These are phyloP conservation scores for Protomyces pachydermus DNA, from an alignment of 1,139 yeast species.

Conservation along the genomic window DNA sequence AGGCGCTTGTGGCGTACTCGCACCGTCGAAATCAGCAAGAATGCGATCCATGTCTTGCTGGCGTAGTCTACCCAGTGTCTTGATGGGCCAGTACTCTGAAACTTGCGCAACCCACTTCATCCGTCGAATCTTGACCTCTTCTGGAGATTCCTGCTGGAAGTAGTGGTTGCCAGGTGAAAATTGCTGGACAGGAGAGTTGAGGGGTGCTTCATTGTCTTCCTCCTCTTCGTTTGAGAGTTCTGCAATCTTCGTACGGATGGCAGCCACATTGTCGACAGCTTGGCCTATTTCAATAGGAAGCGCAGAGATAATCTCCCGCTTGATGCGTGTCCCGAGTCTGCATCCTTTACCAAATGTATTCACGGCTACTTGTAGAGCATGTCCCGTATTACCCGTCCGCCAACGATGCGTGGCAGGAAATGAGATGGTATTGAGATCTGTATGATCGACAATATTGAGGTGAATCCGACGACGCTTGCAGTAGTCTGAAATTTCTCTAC, in stretches of 20 bases:
- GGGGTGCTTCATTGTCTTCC: slow-evolving; percentile 10
- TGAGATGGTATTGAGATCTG: slow-evolving; percentile 69
- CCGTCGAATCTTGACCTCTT: slow-evolving; percentile 54
- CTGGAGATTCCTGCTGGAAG: slow-evolving; percentile 46
- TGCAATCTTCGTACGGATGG: slow-evolving; percentile 65
- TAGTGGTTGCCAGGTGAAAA: slow-evolving; percentile 54
- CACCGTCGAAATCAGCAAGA: slow-evolving; percentile 21
- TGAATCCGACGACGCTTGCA: slow-evolving; percentile 54
- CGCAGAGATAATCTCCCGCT: slow-evolving; percentile 61
- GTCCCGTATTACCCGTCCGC: slow-evolving; percentile 46
- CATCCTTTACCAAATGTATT: slow-evolving; percentile 90
- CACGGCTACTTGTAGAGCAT: slow-evolving; percentile 75
- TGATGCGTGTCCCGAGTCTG: slow-evolving; percentile 71
- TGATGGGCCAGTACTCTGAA: slow-evolving; percentile 83
- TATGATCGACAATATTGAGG: slow-evolving; percentile 68
- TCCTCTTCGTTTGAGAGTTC: slow-evolving; percentile 40
- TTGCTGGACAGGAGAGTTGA: slow-evolving; percentile 19
- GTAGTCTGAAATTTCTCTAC: background rate
- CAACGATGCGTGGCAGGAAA: slow-evolving; percentile 56
- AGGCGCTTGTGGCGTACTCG: slow-evolving; percentile 8
- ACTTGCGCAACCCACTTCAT: slow-evolving; percentile 84
- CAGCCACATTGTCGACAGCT: slow-evolving; percentile 27
- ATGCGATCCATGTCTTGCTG: slow-evolving; percentile 49
- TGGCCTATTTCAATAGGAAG: slow-evolving; percentile 66
- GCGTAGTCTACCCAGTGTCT: slow-evolving; percentile 54